Base-by-base conservation (phyloP, 2,329 filamentous ascomycete genomes). In the Penicillium corylophilum region DNA sequence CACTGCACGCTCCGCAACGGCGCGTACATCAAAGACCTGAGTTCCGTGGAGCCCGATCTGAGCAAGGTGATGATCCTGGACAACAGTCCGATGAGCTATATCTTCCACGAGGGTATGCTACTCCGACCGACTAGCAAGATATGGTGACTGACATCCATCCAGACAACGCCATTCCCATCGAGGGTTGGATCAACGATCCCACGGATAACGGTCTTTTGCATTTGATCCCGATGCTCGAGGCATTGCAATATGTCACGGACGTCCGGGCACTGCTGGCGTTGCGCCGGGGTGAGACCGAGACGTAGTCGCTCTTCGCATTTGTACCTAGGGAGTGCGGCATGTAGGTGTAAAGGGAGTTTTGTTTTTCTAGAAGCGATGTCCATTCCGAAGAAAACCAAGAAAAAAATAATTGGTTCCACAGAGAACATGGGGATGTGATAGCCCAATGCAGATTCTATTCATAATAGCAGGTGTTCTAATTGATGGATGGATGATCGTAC, bases 161-260 rank as follows among this genome's bases (percentile, higher is more conserved):
- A 99, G 94, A 99, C 73, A 99, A 99, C 76, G 94, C 94, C 45
- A 96, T 99, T 66, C 94, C 94, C 3, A 97, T 99, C 69, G 93
- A 97, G 77, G 94, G 94, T 67, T 99, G 94, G 94, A 97, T 99
- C 75, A 96, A 87, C 72, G 94, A 99, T 75, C 94, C 94, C 20
- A 97, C 94, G 23, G 94, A 99, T 74, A 94, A 92, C 70, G 93
- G 96, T 69, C 79, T 99, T 60, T 81, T 97, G 72, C 90, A 97
- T 72, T 80, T 99, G 54, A 86, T 99, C 52, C 94, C 94, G 28
- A 79, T 97, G 64, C 80, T 99, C 40, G 94, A 99, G 75, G 94
- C 90, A 16, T 76, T 99, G 66, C 94, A 97, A 76, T 96, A 97
- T 74, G 92, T 94, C 61, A 95, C 93, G 46, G 94, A 99, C 74